These are phyloP conservation scores for Achlya hypogyna DNA, from an alignment of 352 stramenopile genomes.

Conservation along the genomic window DNA sequence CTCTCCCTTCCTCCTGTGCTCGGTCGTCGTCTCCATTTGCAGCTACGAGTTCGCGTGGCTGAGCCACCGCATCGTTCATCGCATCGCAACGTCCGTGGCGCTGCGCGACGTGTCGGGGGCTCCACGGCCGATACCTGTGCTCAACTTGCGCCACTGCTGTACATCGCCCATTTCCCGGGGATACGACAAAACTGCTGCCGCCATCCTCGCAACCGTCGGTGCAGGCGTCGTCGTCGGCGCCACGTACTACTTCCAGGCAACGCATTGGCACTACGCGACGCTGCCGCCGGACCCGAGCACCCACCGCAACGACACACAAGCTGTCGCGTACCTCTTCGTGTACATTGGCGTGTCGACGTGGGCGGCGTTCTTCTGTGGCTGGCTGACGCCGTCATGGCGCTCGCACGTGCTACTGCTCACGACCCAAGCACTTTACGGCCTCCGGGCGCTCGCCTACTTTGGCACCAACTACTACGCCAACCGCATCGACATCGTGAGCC, in stretches of 20 bases:
- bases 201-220: background rate
- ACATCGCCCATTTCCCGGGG: background rate
- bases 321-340: background rate
- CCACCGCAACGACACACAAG: background rate
- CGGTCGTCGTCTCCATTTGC: slow-evolving; percentile 27
- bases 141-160: background rate
- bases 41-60: slow-evolving; percentile 63
- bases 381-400: background rate
- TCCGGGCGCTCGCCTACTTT: background rate
- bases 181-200: background rate
- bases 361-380: background rate
- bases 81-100: background rate
- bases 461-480: background rate
- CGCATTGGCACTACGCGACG: background rate
- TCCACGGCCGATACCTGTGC: background rate
- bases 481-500: background rate
- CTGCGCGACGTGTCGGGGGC: background rate
- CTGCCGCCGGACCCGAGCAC: background rate
- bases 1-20: background rate
- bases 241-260: background rate
- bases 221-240: background rate
- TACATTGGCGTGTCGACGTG: background rate
- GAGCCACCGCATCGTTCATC: slow-evolving; percentile 42
- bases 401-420: background rate
- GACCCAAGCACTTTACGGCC: background rate